These are phyloP conservation scores for Trametes hirsuta DNA, from an alignment of 1,284 basidiomycete species.

Conservation along the genomic window DNA sequence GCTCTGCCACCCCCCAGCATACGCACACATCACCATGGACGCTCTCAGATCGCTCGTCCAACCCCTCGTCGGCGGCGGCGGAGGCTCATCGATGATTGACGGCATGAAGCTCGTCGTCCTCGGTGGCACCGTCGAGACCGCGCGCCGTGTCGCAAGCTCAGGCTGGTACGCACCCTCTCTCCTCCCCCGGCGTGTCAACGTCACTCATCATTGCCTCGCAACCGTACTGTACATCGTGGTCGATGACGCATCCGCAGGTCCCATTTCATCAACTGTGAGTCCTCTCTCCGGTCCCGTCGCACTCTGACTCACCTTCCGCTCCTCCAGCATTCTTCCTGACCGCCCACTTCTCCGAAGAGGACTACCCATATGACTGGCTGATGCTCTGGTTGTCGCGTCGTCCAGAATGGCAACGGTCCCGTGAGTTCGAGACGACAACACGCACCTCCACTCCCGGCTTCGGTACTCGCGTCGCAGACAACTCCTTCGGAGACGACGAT, in stretches of 20 bases:
- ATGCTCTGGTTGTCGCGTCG: conserved; percentile 82
- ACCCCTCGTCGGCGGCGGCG: conserved; percentile 75
- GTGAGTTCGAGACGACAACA: conserved; percentile 84
- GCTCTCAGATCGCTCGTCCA: conserved; percentile 79
- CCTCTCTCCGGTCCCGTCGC: conserved; percentile 16
- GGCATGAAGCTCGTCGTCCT: conserved; percentile 86
- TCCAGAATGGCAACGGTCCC: conserved; percentile 82
- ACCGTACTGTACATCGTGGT: conserved; percentile 14
- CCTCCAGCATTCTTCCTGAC: conserved; percentile 79
- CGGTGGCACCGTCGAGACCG: conserved; percentile 84
- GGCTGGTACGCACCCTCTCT: conserved; percentile 56
- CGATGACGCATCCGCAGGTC: conserved; percentile 48
- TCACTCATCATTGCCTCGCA: conserved; percentile 13
- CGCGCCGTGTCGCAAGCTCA: conserved; percentile 75
- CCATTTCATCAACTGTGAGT: conserved; percentile 81
- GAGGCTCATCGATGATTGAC: conserved; percentile 76
- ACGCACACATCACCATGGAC: conserved; percentile 56
- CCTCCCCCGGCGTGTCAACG: neutral
- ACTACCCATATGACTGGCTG: conserved; percentile 82
- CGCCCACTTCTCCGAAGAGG: conserved; percentile 83
- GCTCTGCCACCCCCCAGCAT: conserved; percentile 28
- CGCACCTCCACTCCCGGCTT: conserved; percentile 58
- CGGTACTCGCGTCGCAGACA: conserved; percentile 51
- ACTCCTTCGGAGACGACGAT: conserved; percentile 66
- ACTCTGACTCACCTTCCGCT: conserved; percentile 24